These are phyloP conservation scores for Ashbya aceris DNA, from an alignment of 1,139 yeast species.

Conservation along the genomic window DNA sequence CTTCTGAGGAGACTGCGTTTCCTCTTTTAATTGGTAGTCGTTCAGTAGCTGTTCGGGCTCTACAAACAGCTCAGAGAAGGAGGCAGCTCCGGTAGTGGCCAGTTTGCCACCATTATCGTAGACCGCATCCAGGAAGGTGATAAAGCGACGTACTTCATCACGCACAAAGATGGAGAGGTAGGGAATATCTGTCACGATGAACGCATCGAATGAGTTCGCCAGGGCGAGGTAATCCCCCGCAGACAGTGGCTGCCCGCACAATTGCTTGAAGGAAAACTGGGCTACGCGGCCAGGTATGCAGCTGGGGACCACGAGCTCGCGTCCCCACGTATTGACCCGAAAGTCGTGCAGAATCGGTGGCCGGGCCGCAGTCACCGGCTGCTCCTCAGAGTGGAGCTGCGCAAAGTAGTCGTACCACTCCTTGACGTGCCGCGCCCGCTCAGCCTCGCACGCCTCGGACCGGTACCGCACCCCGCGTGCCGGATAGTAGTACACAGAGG, in stretches of 20 bases:
- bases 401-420: conserved; percentile 76
- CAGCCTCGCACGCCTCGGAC: conserved; percentile 41
- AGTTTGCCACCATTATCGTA: conserved; percentile 82
- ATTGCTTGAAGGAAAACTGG: conserved; percentile 73
- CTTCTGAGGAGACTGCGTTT: conserved; percentile 17
- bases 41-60: conserved; percentile 65
- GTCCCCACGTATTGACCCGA: conserved; percentile 65
- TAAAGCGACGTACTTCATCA: conserved; percentile 81
- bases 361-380: not conserved
- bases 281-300: conserved; percentile 78
- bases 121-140: conserved; percentile 89
- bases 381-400: conserved; percentile 37
- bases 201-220: conserved; percentile 67
- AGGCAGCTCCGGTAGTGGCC: conserved; percentile 82
- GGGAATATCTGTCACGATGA: conserved; percentile 87
- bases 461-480: conserved; percentile 49
- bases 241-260: conserved; percentile 83
- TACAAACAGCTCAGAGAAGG: conserved; percentile 75
- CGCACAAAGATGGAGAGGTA: conserved; percentile 66
- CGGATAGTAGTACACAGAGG: conserved; percentile 74
- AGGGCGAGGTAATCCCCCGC: conserved; percentile 90
- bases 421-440: conserved; percentile 54
- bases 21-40: conserved; percentile 39
- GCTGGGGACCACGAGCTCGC: conserved; percentile 64
- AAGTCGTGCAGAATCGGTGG: conserved; percentile 13